phyloP scores from a whole-genome alignment of 345 rosid species.

The Ceriops zippeliana region DNA sequence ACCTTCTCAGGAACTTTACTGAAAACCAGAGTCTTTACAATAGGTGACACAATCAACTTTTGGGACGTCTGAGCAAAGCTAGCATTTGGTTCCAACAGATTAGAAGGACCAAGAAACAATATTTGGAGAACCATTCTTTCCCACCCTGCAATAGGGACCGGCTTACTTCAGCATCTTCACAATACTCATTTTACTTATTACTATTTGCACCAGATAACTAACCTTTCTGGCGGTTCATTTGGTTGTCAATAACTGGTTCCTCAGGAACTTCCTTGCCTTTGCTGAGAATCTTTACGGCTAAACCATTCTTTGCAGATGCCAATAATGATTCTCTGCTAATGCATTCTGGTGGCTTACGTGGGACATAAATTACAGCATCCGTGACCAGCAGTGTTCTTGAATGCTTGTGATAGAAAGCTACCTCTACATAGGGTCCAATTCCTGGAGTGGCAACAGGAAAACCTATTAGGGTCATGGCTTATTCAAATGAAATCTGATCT shows the following conservation, averaged over 20 bases:
- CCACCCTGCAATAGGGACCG: conserved; percentile 65
- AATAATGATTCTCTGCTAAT: conserved; percentile 70
- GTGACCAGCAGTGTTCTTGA: conserved; percentile 84
- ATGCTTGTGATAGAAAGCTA: conserved; percentile 81
- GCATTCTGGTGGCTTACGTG: conserved; percentile 71
- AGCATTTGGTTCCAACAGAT: conserved; percentile 89
- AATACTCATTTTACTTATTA: not conserved
- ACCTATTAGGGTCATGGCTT: not conserved
- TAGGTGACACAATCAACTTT: conserved; percentile 91
- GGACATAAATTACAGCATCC: conserved; percentile 87
- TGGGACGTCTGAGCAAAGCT: conserved; percentile 94
- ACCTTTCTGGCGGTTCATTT: conserved; percentile 72
- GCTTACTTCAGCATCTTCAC: conserved; percentile 2
- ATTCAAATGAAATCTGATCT: conserved; percentile 5
- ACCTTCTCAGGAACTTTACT: conserved; percentile 99
- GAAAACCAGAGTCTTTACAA: conserved; percentile 88
- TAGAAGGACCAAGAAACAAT: conserved; percentile 87
- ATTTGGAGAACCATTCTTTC: conserved; percentile 98
- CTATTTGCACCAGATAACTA: conserved; percentile 13
- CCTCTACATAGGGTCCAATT: conserved; percentile 93
- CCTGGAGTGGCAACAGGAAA: conserved; percentile 39
- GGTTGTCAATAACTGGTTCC: conserved; percentile 78
- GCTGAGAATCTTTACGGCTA: conserved; percentile 90
- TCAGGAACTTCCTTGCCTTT: conserved; percentile 79
- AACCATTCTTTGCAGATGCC: conserved; percentile 88